A percentile compares a stretch with the other conserved stretches of the same genome.
Evolutionary conservation across 2,329 filamentous ascomycete species (phyloP).

Genomic region (Sphaerulina vaccinii): DNA sequence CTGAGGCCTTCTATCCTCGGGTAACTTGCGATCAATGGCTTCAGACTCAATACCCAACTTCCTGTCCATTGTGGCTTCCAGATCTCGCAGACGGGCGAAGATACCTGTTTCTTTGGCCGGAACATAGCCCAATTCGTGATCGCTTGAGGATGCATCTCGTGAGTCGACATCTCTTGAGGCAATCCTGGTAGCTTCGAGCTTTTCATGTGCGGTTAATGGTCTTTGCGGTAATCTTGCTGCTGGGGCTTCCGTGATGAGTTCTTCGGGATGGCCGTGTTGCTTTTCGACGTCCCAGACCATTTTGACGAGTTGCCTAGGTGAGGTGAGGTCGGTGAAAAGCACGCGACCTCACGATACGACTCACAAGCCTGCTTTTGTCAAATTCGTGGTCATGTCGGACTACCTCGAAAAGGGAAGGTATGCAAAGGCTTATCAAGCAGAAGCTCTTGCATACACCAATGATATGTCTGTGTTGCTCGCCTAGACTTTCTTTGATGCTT

Average conservation of each 20-base stretch:
- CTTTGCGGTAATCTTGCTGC: conserved; percentile 21
- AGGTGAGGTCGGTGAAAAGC: not conserved
- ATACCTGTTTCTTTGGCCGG: conserved; percentile 28
- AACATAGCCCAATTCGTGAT: not conserved
- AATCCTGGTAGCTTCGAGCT: conserved; percentile 30
- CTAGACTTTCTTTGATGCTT: not conserved
- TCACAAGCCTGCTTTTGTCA: conserved; percentile 1
- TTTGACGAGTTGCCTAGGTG: not conserved
- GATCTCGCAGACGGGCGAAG: conserved; percentile 35
- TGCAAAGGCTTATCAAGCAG: conserved; percentile 2
- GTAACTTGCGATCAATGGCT: conserved; percentile 48
- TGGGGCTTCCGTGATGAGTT: conserved; percentile 16
- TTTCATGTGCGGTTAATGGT: conserved; percentile 33
- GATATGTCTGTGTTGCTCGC: not conserved
- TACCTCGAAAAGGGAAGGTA: conserved; percentile 4
- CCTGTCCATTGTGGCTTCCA: conserved; percentile 45
- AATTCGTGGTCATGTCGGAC: not conserved
- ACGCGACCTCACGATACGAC: not conserved
- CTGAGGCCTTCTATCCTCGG: conserved; percentile 45
- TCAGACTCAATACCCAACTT: conserved; percentile 51
- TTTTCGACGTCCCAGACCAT: conserved; percentile 26
- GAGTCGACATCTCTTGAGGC: conserved; percentile 26
- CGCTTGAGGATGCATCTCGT: conserved; percentile 13
- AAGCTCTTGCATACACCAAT: not conserved
- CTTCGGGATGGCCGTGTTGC: conserved; percentile 25